Percentiles rank a stretch among this genome's conserved stretches.
phyloP scores from a whole-genome alignment of 441 rosid genomes.

The Omphalea diandra region DNA sequence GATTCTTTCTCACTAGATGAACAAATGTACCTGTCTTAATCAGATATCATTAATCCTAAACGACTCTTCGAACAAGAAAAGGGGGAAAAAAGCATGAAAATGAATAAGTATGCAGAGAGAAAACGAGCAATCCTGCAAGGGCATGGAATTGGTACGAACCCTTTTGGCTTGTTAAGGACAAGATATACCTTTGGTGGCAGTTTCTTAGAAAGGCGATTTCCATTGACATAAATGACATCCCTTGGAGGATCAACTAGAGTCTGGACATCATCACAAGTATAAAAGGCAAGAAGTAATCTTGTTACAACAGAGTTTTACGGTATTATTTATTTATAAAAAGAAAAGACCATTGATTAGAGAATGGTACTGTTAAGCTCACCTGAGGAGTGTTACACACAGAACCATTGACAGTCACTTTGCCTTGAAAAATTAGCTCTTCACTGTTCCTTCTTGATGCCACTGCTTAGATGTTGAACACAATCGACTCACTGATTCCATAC shows the following conservation, averaged over 20 bases:
- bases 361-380: constrained; percentile 33
- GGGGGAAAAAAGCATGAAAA: no score
- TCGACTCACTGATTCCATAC: not conserved
- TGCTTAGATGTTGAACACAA: constrained; percentile 19
- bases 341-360: not conserved
- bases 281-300: not conserved
- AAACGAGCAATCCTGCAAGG: not conserved
- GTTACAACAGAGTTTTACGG: not conserved
- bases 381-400: constrained; percentile 72
- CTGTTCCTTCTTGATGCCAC: constrained; percentile 88
- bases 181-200: constrained; percentile 86
- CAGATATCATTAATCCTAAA: constrained; percentile 10
- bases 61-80: no score
- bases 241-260: constrained; percentile 82
- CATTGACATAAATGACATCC: constrained; percentile 82
- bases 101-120: not conserved
- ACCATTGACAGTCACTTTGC: constrained; percentile 86
- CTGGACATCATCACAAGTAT: constrained; percentile 36
- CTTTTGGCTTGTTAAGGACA: constrained; percentile 93
- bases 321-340: not conserved
- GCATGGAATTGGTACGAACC: constrained; percentile 44
- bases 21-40: constrained; percentile 74
- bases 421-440: constrained; percentile 81
- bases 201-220: constrained; percentile 81
- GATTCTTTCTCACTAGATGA: constrained; percentile 82